phyloP scores from a whole-genome alignment of 2,329 filamentous ascomycete species.

The Bipolaris cookei region DNA sequence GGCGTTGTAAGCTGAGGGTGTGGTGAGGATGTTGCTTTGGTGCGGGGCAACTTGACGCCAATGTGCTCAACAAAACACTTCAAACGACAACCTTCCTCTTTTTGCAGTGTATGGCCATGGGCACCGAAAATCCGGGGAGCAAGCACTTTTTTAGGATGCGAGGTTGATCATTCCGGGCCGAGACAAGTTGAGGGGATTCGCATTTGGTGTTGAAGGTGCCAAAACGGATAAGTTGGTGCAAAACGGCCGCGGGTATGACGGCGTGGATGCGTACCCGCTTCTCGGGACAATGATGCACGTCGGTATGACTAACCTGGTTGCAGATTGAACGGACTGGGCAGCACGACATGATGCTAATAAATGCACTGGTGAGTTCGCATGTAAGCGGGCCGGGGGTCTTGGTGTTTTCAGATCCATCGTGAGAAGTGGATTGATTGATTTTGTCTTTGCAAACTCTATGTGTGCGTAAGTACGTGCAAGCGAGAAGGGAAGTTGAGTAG shows the following conservation, averaged over 20 bases:
- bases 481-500: too few relatives aligned
- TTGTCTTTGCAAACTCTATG: neutral
- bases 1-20: constrained; percentile 22
- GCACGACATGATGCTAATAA: constrained; percentile 39
- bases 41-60: constrained; percentile 18
- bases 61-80: neutral
- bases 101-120: neutral
- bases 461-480: neutral
- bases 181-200: constrained; percentile 10
- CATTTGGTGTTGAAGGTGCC: constrained; percentile 5
- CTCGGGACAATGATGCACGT: constrained; percentile 26
- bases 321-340: constrained; percentile 42
- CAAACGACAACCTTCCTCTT: neutral
- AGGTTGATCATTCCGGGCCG: constrained; percentile 9
- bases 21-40: constrained; percentile 18
- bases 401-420: constrained; percentile 5
- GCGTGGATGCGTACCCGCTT: constrained; percentile 32
- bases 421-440: neutral
- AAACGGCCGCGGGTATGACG: constrained; percentile 36
- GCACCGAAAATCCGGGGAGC: neutral
- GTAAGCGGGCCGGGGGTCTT: constrained; percentile 8
- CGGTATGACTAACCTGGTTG: constrained; percentile 28
- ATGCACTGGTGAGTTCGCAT: constrained; percentile 12
- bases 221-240: constrained; percentile 12
- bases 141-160: constrained; percentile 3